Conservation (phyloP, 495 filamentous ascomycete species). For the Trichoderma reesei region DNA sequence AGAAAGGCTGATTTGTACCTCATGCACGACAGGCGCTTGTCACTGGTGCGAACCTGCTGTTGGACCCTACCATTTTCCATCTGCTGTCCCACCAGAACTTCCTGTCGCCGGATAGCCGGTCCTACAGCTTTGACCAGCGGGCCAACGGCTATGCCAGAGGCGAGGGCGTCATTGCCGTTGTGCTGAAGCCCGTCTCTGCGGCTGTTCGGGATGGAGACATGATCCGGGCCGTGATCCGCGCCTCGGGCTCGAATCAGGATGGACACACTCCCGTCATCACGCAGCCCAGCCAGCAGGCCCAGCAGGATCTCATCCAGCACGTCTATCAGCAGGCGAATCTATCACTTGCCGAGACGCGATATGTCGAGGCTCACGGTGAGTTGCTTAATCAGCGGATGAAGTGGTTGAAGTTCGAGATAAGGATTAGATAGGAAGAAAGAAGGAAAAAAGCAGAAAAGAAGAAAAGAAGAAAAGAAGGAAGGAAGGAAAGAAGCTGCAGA, state of each 20-base stretch:
- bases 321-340: slow-evolving; percentile 39
- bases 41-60: slow-evolving; percentile 38
- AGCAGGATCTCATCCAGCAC: slow-evolving; percentile 38
- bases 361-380: slow-evolving; percentile 34
- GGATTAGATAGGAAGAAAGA: too few relatives aligned
- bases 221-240: slow-evolving; percentile 50
- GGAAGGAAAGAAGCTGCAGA: too few relatives aligned
- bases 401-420: background rate
- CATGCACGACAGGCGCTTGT: slow-evolving; percentile 32
- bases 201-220: slow-evolving; percentile 39
- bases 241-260: slow-evolving; percentile 43
- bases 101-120: slow-evolving; percentile 31
- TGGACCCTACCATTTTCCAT: slow-evolving; percentile 31
- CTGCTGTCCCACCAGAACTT: slow-evolving; percentile 23
- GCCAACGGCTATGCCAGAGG: slow-evolving; percentile 56
- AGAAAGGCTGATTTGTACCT: background rate
- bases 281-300: slow-evolving; percentile 38
- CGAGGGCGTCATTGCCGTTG: slow-evolving; percentile 45
- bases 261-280: slow-evolving; percentile 43
- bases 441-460: too few relatives aligned
- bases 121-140: slow-evolving; percentile 44
- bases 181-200: slow-evolving; percentile 43
- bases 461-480: too few relatives aligned
- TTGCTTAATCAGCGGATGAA: background rate
- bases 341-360: slow-evolving; percentile 31